phyloP scores from a whole-genome alignment of 2,329 filamentous ascomycete genomes.

The Calonectria henricotiae region DNA sequence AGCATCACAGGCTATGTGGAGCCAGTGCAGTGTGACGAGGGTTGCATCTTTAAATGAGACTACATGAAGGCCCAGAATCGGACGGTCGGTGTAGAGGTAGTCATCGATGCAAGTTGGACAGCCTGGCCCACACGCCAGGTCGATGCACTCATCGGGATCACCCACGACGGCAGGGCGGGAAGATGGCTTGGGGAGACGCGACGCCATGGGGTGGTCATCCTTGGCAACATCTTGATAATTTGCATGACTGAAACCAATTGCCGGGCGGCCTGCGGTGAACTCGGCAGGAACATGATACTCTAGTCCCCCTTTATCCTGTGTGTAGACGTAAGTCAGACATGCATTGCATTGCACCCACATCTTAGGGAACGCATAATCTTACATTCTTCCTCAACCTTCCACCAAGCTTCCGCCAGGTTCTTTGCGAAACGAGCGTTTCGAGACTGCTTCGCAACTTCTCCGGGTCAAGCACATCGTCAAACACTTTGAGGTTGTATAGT shows the following conservation, averaged over 20 bases:
- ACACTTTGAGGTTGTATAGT: slow-evolving; percentile 36
- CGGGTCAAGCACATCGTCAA: slow-evolving; percentile 35
- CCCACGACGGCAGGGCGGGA: slow-evolving; percentile 19
- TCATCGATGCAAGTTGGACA: slow-evolving; percentile 31
- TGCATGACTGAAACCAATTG: slow-evolving; percentile 30
- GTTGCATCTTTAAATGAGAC: slow-evolving; percentile 31
- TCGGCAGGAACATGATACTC: slow-evolving; percentile 34
- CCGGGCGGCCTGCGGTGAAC: slow-evolving; percentile 25
- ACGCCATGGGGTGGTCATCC: slow-evolving; percentile 31
- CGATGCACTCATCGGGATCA: slow-evolving; percentile 22
- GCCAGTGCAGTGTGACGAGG: slow-evolving; percentile 27
- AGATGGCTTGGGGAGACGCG: slow-evolving; percentile 32
- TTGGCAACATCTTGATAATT: slow-evolving; percentile 25
- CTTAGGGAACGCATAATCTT: background rate
- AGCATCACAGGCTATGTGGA: slow-evolving; percentile 28
- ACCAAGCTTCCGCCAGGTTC: slow-evolving; percentile 33
- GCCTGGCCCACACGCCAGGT: slow-evolving; percentile 28
- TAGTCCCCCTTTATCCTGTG: slow-evolving; percentile 10
- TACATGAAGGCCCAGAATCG: slow-evolving; percentile 25
- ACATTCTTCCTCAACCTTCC: slow-evolving; percentile 35
- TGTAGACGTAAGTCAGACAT: background rate
- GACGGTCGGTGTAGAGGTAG: slow-evolving; percentile 28
- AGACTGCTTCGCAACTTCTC: slow-evolving; percentile 35
- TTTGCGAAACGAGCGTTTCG: slow-evolving; percentile 27
- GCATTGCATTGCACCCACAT: background rate